Percentiles rank a stretch among this genome's conserved stretches.
Conservation (phyloP, 192 early-diverging fungal genomes). For the Funneliformis mosseae region DNA sequence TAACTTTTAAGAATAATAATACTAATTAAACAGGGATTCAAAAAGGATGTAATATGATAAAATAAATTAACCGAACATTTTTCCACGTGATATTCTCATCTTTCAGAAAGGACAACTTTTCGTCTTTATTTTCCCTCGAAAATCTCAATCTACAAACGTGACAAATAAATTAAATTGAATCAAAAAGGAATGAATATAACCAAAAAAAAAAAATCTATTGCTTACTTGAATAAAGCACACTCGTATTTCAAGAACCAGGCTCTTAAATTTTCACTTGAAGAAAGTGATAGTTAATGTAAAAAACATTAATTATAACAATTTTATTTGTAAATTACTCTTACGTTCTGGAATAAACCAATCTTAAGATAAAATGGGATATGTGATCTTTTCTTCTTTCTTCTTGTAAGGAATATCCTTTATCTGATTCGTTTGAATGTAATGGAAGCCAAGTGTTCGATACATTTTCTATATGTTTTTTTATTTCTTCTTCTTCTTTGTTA, state of each 20-base stretch:
- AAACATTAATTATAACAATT: not conserved
- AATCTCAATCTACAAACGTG: conserved; percentile 45
- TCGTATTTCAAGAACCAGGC: conserved; percentile 78
- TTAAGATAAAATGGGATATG: conserved; percentile 79
- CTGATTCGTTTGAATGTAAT: conserved; percentile 54
- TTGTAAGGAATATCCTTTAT: conserved; percentile 37
- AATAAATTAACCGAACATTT: conserved; percentile 38
- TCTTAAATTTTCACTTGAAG: conserved; percentile 65
- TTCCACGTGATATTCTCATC: conserved; percentile 53
- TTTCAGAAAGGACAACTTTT: conserved; percentile 60
- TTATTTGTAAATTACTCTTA: conserved; percentile 37
- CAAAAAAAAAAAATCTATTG: not conserved
- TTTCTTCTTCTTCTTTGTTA: conserved; percentile 60
- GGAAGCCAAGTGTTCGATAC: conserved; percentile 65
- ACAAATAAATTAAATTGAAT: not conserved
- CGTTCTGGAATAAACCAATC: conserved; percentile 69
- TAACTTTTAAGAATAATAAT: conserved; percentile 26
- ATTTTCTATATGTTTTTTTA: conserved; percentile 53
- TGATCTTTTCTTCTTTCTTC: conserved; percentile 78
- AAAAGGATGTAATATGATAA: not conserved
- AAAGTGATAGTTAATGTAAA: not conserved
- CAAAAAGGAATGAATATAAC: not conserved
- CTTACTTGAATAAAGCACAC: conserved; percentile 62
- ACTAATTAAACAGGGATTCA: not conserved
- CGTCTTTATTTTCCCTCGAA: conserved; percentile 42